phyloP scores from a whole-genome alignment of 2,329 filamentous ascomycete species.

The Exophiala sp. region DNA sequence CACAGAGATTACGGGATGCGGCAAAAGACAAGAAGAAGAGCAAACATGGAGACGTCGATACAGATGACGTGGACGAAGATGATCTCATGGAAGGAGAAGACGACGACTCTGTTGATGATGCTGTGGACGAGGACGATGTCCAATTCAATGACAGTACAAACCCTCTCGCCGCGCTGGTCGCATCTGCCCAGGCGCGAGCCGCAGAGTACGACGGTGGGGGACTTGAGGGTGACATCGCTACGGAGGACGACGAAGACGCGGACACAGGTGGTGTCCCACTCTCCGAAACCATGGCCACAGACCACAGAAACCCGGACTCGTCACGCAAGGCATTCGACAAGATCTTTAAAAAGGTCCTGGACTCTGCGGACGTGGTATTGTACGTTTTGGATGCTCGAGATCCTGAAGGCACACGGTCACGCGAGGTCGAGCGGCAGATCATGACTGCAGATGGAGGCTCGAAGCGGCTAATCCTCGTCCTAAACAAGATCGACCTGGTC shows the following conservation, averaged over 20 bases:
- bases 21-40: slow-evolving; percentile 55
- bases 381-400: slow-evolving; percentile 89
- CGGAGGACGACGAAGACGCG: slow-evolving; percentile 46
- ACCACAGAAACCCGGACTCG: slow-evolving; percentile 47
- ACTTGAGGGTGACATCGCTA: slow-evolving; percentile 57
- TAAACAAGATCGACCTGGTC: slow-evolving; percentile 95
- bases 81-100: slow-evolving; percentile 45
- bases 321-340: slow-evolving; percentile 91
- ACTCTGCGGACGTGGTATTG: slow-evolving; percentile 87
- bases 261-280: slow-evolving; percentile 45
- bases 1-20: slow-evolving; percentile 65
- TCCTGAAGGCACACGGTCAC: slow-evolving; percentile 83
- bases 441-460: slow-evolving; percentile 81
- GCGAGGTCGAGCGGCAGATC: slow-evolving; percentile 83
- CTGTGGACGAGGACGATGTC: slow-evolving; percentile 50
- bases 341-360: slow-evolving; percentile 89
- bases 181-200: slow-evolving; percentile 75
- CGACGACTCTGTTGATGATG: slow-evolving; percentile 47
- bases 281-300: slow-evolving; percentile 18
- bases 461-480: slow-evolving; percentile 83
- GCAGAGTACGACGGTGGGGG: slow-evolving; percentile 67
- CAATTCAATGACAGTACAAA: slow-evolving; percentile 68
- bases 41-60: slow-evolving; percentile 49
- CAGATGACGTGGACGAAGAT: slow-evolving; percentile 45
- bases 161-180: slow-evolving; percentile 87